A percentile compares a stretch with the other conserved stretches of the same genome.
phyloP scores from a whole-genome alignment of 768 basidiomycete genomes.

The Russula lepida region DNA sequence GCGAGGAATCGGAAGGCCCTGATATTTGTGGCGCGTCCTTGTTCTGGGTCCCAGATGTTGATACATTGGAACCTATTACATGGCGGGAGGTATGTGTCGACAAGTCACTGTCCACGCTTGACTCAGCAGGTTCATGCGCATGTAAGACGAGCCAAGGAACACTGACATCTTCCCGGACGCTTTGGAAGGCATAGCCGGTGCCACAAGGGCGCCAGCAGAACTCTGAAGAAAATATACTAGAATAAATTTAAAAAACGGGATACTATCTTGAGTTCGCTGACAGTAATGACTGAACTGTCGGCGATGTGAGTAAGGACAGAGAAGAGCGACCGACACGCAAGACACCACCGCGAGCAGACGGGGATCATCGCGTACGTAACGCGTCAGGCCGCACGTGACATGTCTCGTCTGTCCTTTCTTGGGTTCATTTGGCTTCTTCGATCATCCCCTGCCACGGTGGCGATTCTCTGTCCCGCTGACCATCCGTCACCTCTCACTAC shows the following conservation, averaged over 20 bases:
- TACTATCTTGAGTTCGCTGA: background rate
- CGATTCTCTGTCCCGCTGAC: background rate
- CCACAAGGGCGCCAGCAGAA: background rate
- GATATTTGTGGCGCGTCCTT: conserved; percentile 18
- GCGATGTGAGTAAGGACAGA: background rate
- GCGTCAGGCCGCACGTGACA: conserved; percentile 15
- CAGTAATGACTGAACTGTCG: background rate
- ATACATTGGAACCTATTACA: background rate
- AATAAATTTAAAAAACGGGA: background rate
- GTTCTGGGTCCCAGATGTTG: background rate
- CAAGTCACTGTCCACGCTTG: background rate
- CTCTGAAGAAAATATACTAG: background rate
- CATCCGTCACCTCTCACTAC: background rate
- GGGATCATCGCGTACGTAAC: background rate
- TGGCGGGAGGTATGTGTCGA: background rate
- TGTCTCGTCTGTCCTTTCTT: background rate
- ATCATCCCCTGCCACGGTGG: background rate
- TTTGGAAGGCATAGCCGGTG: background rate
- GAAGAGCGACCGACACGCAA: background rate
- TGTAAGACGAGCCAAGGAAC: background rate
- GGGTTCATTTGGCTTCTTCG: background rate
- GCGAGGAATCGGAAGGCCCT: conserved; percentile 20
- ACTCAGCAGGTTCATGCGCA: background rate
- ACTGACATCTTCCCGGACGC: conserved; percentile 8
- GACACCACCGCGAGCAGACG: background rate